Evolutionary conservation across 495 filamentous ascomycete genomes (phyloP).

Genomic region (Penicillium canescens): DNA sequence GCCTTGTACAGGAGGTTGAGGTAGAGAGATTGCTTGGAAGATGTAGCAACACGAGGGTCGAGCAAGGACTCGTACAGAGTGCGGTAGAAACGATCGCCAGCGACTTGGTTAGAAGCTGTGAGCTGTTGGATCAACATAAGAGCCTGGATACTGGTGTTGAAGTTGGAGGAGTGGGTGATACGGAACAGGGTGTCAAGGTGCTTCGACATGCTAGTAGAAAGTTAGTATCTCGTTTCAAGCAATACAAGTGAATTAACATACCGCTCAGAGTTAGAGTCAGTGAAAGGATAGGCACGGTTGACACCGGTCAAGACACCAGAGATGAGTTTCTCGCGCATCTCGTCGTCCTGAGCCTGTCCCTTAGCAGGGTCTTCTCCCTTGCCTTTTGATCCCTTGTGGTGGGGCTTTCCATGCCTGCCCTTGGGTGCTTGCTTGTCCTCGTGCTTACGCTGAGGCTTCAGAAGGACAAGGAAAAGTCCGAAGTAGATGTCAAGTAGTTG

Average conservation of each 20-base stretch:
- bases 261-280: slow-evolving; percentile 72
- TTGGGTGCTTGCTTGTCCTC: slow-evolving; percentile 28
- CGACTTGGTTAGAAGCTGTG: slow-evolving; percentile 71
- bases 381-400: slow-evolving; percentile 1
- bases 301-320: slow-evolving; percentile 90
- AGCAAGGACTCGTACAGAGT: slow-evolving; percentile 94
- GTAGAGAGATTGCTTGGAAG: slow-evolving; percentile 94
- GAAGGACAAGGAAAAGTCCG: slow-evolving; percentile 70
- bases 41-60: slow-evolving; percentile 81
- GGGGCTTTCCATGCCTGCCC: slow-evolving; percentile 35
- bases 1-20: slow-evolving; percentile 88
- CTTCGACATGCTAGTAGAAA: slow-evolving; percentile 61
- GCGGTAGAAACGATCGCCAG: slow-evolving; percentile 87
- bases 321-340: slow-evolving; percentile 84
- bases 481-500: slow-evolving; percentile 90
- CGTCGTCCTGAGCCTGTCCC: slow-evolving; percentile 53
- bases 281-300: slow-evolving; percentile 93
- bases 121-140: slow-evolving; percentile 95
- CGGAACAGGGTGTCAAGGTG: slow-evolving; percentile 92
- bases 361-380: slow-evolving; percentile 6
- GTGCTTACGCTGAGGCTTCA: slow-evolving; percentile 62
- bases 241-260: slow-evolving; percentile 39
- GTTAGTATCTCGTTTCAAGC: slow-evolving; percentile 14
- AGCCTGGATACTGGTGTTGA: slow-evolving; percentile 97
- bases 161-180: slow-evolving; percentile 96